These are phyloP conservation scores for Fusarium circinatum DNA, from an alignment of 2,329 filamentous ascomycete genomes.

Conservation along the genomic window DNA sequence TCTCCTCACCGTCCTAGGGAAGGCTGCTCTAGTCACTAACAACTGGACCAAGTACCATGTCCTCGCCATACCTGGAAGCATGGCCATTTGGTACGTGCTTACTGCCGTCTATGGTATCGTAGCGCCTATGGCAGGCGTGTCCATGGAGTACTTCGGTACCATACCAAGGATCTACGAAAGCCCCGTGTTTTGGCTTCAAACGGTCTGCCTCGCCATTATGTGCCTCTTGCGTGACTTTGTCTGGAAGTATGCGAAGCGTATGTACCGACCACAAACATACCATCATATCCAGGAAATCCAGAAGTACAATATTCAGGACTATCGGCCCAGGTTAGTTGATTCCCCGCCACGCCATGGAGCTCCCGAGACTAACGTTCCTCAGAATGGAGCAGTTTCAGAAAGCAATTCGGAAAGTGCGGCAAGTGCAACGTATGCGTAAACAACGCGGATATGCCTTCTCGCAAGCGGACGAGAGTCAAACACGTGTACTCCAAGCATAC, in stretches of 20 bases:
- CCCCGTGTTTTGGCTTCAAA: slow-evolving; percentile 92
- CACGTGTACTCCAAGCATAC: slow-evolving; percentile 94
- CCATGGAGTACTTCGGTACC: slow-evolving; percentile 85
- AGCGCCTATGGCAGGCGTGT: slow-evolving; percentile 84
- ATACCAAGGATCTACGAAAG: slow-evolving; percentile 83
- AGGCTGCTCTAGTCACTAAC: slow-evolving; percentile 93
- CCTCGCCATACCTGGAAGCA: slow-evolving; percentile 91
- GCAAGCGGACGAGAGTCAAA: slow-evolving; percentile 96
- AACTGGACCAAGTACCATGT: slow-evolving; percentile 99
- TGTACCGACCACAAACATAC: slow-evolving; percentile 96
- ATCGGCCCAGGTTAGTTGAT: slow-evolving; percentile 80
- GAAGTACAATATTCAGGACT: slow-evolving; percentile 99
- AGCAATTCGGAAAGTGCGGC: slow-evolving; percentile 96
- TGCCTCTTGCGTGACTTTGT: slow-evolving; percentile 90
- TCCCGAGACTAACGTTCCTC: slow-evolving; percentile 15
- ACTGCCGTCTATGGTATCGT: slow-evolving; percentile 88
- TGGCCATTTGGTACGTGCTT: slow-evolving; percentile 91
- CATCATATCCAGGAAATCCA: slow-evolving; percentile 99
- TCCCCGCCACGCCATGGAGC: not conserved
- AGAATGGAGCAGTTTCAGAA: slow-evolving; percentile 99
- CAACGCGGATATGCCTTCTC: slow-evolving; percentile 98
- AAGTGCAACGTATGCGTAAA: slow-evolving; percentile 99
- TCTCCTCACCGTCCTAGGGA: slow-evolving; percentile 92
- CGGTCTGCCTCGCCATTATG: slow-evolving; percentile 79
- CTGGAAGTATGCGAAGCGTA: slow-evolving; percentile 97